These are phyloP conservation scores for Pouteria glomerata DNA, from an alignment of 148 eudicot genomes.

Conservation along the genomic window DNA sequence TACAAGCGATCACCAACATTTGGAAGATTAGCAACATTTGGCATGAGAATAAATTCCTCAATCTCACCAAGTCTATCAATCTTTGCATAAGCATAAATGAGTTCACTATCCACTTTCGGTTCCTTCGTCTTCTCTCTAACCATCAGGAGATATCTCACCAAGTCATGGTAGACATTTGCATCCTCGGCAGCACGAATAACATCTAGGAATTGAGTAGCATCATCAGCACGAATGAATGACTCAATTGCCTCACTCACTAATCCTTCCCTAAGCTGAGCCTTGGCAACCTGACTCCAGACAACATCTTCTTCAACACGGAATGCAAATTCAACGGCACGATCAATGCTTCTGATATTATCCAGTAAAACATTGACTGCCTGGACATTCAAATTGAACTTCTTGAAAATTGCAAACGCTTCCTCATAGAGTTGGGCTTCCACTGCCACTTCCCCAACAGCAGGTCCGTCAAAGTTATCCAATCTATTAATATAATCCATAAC, in stretches of 20 bases:
- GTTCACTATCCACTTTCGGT: slow-evolving; percentile 96
- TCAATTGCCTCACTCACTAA: slow-evolving; percentile 92
- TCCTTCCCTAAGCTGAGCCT: slow-evolving; percentile 84
- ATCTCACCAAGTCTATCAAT: slow-evolving; percentile 85
- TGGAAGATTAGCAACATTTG: slow-evolving; percentile 95
- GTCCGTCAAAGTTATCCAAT: slow-evolving; percentile 96
- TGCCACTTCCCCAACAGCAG: slow-evolving; percentile 96
- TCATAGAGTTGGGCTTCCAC: slow-evolving; percentile 90
- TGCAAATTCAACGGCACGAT: slow-evolving; percentile 95
- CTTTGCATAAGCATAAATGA: slow-evolving; percentile 95
- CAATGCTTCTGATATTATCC: slow-evolving; percentile 68
- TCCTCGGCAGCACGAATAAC: slow-evolving; percentile 85
- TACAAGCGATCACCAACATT: slow-evolving; percentile 86
- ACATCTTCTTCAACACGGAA: slow-evolving; percentile 98
- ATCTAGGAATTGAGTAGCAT: slow-evolving; percentile 86
- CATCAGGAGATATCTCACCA: slow-evolving; percentile 88
- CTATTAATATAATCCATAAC: slow-evolving; percentile 95
- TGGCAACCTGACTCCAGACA: slow-evolving; percentile 97
- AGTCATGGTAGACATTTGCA: slow-evolving; percentile 73
- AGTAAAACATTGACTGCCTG: slow-evolving; percentile 86
- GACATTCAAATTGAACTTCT: slow-evolving; percentile 91
- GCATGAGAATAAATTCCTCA: slow-evolving; percentile 95
- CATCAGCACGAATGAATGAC: slow-evolving; percentile 95
- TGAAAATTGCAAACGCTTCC: slow-evolving; percentile 91
- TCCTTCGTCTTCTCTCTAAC: slow-evolving; percentile 90